Base-by-base conservation (phyloP, 2,329 filamentous ascomycete genomes). In the Cladophialophora chaetospira region DNA sequence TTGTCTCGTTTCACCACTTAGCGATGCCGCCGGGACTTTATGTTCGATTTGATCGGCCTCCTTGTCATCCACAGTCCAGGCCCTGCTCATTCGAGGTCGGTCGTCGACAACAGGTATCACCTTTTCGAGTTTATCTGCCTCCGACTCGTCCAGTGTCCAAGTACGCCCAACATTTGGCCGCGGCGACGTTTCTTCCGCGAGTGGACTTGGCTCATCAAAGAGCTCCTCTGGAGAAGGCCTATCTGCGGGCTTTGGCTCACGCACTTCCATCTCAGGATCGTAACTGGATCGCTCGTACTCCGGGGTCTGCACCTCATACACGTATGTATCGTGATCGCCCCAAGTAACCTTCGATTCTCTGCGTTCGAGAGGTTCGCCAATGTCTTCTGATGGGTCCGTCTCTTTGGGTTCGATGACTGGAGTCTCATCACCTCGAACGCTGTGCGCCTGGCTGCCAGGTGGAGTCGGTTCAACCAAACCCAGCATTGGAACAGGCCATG, bases 321-420 rank as follows among this genome's bases (percentile, higher is more conserved):
- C 81, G 67, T 86, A 83, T 3, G 81, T 86, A 66, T 85, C 78
- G 61, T 86, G 85, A 58, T 85, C 76, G 9, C 83, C 85, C 85
- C 84, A 88, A 10, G 79, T 84, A 3, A 88, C 85, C 63, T 86
- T 86, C 5, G 81, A 76, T 5, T 73, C 73, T 28, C 77, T 74
- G 21, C 74, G 70, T 49, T 77, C 73, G n/a, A 73, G 67, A 1
- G 71, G 71, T 55, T 75, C 70, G 9, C 77, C 67, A 31, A 75
- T 67, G 49, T 82, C 77, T 9, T 75, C 75, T n/a, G 25, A 9
- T 33, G 36, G 15, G 23, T 57, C 52, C 2, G 23, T 33, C n/a
- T 26, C 31, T 21, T 29, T 53, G 4, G 61, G 73, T 26, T 74
- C 57, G 3, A 64, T 58, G 19, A 65, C 58, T 10, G 72, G 70